A percentile compares a stretch with the other conserved stretches of the same genome.
phyloP scores from a whole-genome alignment of 2,329 filamentous ascomycete species.

The Drechslerella stenobrocha region DNA sequence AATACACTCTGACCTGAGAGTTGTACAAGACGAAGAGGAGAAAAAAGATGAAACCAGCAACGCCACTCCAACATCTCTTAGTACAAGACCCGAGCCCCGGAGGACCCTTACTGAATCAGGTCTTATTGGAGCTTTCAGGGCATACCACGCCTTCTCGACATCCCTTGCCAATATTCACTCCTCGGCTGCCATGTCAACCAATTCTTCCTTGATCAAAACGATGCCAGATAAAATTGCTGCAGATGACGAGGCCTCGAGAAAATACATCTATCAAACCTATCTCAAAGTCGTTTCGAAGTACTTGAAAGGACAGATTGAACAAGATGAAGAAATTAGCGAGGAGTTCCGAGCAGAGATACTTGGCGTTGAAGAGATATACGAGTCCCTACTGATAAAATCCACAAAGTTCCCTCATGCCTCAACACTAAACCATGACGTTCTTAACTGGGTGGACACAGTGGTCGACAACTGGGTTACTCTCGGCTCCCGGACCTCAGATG shows the following conservation, averaged over 20 bases:
- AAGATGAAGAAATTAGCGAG: constrained; percentile 59
- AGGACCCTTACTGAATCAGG: constrained; percentile 29
- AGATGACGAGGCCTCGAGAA: constrained; percentile 36
- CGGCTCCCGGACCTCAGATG: constrained; percentile 65
- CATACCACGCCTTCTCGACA: constrained; percentile 45
- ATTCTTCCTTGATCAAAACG: constrained; percentile 27
- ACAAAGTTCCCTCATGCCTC: constrained; percentile 82
- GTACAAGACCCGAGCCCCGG: constrained; percentile 26
- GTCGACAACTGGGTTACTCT: constrained; percentile 84
- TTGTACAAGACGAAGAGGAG: constrained; percentile 19
- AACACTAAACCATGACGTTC: constrained; percentile 75
- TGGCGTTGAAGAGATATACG: constrained; percentile 76
- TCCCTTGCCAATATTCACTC: constrained; percentile 30
- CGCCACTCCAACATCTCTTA: constrained; percentile 8
- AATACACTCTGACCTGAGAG: constrained; percentile 15
- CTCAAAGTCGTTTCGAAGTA: constrained; percentile 47
- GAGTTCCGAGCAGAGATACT: constrained; percentile 75
- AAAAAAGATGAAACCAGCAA: constrained; percentile 8
- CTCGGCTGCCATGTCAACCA: constrained; percentile 17
- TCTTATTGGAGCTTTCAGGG: constrained; percentile 42
- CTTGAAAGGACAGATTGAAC: constrained; percentile 29
- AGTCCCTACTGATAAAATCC: constrained; percentile 74
- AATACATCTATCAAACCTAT: constrained; percentile 43
- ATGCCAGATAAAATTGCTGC: constrained; percentile 29
- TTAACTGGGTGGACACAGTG: constrained; percentile 76